Conservation (phyloP, 2,329 filamentous ascomycete species). For the Phialophora macrospora region DNA sequence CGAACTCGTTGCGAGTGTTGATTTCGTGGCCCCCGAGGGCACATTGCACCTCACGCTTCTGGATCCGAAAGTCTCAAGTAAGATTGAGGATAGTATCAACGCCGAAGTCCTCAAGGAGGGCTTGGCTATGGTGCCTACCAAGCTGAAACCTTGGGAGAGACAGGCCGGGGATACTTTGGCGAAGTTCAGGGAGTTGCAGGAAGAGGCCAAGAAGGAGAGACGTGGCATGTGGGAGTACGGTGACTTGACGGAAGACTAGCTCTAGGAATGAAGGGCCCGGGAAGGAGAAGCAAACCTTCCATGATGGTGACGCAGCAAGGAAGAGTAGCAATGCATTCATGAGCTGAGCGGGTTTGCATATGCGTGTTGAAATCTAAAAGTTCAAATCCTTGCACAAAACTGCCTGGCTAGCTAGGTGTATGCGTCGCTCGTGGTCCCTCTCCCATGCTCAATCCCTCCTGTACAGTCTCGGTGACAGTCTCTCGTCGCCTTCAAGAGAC, state of each 20-base stretch:
- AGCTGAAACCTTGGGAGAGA: slow-evolving; percentile 90
- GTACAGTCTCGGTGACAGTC: no score
- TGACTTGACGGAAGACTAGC: slow-evolving; percentile 85
- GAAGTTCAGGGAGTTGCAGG: slow-evolving; percentile 73
- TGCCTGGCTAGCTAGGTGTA: neutral
- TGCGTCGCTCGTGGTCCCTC: neutral
- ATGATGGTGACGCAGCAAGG: neutral
- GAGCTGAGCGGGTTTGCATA: slow-evolving; percentile 2
- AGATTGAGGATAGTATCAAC: slow-evolving; percentile 80
- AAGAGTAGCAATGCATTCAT: neutral
- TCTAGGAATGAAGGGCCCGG: neutral
- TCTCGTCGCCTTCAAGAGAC: neutral
- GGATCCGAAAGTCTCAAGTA: slow-evolving; percentile 69
- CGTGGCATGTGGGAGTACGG: slow-evolving; percentile 98
- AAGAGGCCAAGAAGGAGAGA: slow-evolving; percentile 76
- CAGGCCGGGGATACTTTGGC: slow-evolving; percentile 73
- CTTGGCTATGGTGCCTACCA: slow-evolving; percentile 86
- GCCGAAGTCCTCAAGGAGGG: slow-evolving; percentile 83
- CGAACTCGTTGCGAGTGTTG: slow-evolving; percentile 86
- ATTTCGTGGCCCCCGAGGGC: slow-evolving; percentile 80
- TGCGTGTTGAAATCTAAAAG: neutral
- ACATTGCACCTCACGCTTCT: slow-evolving; percentile 86
- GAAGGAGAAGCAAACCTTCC: neutral
- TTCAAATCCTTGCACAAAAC: neutral
- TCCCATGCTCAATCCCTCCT: no score